Conservation (phyloP, 2,329 filamentous ascomycete genomes). For the Sporothrix globosa region DNA sequence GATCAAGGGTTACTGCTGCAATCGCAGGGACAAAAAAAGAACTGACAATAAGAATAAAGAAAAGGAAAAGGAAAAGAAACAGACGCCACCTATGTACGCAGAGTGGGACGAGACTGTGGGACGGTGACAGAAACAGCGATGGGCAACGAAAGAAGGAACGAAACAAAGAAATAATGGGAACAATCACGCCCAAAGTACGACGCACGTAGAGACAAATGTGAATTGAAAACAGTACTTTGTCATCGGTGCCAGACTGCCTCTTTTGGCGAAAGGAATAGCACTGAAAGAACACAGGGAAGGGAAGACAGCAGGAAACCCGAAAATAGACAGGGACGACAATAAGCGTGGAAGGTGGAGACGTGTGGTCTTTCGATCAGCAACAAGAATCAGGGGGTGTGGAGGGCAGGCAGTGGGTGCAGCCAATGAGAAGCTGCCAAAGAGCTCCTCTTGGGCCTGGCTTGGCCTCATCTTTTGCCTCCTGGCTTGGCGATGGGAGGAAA, state of each 20-base stretch:
- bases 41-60: neutral
- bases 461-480: neutral
- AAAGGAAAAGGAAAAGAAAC: neutral
- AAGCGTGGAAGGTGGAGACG: constrained; percentile 10
- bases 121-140: constrained; percentile 6
- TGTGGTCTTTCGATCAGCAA: constrained; percentile 13
- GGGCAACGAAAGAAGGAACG: neutral
- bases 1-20: neutral
- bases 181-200: neutral
- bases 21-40: neutral
- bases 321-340: neutral
- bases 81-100: neutral
- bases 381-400: constrained; percentile 15
- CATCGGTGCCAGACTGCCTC: neutral
- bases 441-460: constrained; percentile 8
- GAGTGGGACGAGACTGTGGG: constrained; percentile 17
- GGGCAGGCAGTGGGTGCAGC: constrained; percentile 7
- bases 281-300: neutral
- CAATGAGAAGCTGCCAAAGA: constrained; percentile 24
- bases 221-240: neutral
- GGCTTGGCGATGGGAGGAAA: neutral
- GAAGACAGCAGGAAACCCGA: neutral
- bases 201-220: neutral
- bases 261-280: constrained; percentile 4
- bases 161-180: neutral